These are phyloP conservation scores for Plasmodium yoelii DNA, from an alignment of 169 alveolate genomes.

Conservation along the genomic window DNA sequence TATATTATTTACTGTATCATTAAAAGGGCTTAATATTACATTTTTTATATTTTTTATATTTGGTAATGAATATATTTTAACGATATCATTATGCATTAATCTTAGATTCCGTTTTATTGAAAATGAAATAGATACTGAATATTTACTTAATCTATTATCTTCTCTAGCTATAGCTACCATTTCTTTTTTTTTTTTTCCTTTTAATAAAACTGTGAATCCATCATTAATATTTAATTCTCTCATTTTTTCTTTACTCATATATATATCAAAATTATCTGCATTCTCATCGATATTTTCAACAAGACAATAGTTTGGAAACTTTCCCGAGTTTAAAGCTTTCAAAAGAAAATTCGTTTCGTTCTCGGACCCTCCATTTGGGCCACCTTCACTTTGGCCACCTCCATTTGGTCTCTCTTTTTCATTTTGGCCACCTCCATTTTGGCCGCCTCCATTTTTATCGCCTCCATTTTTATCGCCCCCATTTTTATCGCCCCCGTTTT, in stretches of 20 bases:
- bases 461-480: background rate
- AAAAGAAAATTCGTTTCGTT: slow-evolving; percentile 35
- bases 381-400: background rate
- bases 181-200: slow-evolving; percentile 58
- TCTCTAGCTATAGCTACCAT: slow-evolving; percentile 36
- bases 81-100: slow-evolving; percentile 63
- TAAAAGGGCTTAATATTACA: slow-evolving; percentile 55
- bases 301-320: slow-evolving; percentile 51
- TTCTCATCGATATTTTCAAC: slow-evolving; percentile 59
- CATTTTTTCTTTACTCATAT: slow-evolving; percentile 51
- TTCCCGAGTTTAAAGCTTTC: slow-evolving; percentile 54
- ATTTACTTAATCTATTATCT: slow-evolving; percentile 14
- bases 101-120: slow-evolving; percentile 57
- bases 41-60: slow-evolving; percentile 18
- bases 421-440: background rate
- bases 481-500: background rate
- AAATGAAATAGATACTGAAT: slow-evolving; percentile 42
- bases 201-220: slow-evolving; percentile 43
- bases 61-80: slow-evolving; percentile 32
- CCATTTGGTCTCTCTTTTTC: background rate
- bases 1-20: slow-evolving; percentile 36
- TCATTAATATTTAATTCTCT: slow-evolving; percentile 33
- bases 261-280: slow-evolving; percentile 52
- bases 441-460: background rate
- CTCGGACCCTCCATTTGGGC: background rate